Base-by-base conservation (phyloP, 2,329 filamentous ascomycete species). In the Aspergillus fijiensis region DNA sequence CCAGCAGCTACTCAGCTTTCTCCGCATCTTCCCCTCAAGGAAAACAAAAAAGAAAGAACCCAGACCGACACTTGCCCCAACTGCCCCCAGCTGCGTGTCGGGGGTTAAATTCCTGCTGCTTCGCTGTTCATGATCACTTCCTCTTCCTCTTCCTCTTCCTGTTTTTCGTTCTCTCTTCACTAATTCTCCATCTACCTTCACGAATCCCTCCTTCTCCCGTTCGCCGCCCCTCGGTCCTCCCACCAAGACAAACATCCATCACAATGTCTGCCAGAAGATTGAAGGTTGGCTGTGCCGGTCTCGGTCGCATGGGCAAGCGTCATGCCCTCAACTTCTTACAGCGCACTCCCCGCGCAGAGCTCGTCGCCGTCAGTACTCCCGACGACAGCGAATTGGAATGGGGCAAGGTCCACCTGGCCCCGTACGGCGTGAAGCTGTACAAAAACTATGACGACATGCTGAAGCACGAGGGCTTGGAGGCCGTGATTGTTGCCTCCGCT, bases 401-500 rank as follows among this genome's bases (percentile, higher is more conserved):
- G 83, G 84, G 81, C 4, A 77, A 77, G 62, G 67, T 73, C 55
- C 74, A 82, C 63, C 79, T 86, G 10, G 80, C 77, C 55, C 82
- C 81, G 4, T 81, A 74, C 65, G 84, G 82, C 11, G 81, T 84
- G 51, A 81, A 73, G 55, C 65, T 84, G 23, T 86, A 85, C 74
- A 76, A 73, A 57, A 74, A 83, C 70, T 86, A 81, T 66, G 82
- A 85, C 51, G 79, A 84, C 60, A 84, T 87, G 83, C 76, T 86
- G 55, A 78, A 80, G 71, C 82, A 85, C 61, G 75, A 80, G 61
- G 82, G 81, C 12, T 71, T 86, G 1, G 78, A 85, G 67, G 84
- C 84, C 1, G 81, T 86, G 2, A 79, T 85, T 23, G 75, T 87
- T 29, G 81, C 82, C 1, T 82, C 81, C 4, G 82, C 81, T 16